Percentiles rank a stretch among this genome's conserved stretches.
Evolutionary conservation across 306 rosid species (phyloP).

Genomic region (Trifolium fragiferum): DNA sequence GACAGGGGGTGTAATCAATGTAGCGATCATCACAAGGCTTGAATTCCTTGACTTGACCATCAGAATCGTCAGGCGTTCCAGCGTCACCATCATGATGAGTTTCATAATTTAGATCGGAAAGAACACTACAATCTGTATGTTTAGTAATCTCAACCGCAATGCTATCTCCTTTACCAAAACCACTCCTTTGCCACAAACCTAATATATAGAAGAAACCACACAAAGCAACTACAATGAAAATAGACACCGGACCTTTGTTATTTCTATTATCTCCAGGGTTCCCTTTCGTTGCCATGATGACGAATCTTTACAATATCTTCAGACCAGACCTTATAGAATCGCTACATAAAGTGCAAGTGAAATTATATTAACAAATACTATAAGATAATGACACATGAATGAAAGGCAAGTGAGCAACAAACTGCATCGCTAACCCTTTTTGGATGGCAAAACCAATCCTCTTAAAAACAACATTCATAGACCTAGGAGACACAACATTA

Average conservation of each 20-base stretch:
- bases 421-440: too few species aligned
- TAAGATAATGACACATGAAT: too few species aligned
- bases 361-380: background rate
- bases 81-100: slow-evolving; percentile 64
- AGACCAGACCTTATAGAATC: slow-evolving; percentile 14
- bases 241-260: slow-evolving; percentile 51
- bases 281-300: slow-evolving; percentile 78
- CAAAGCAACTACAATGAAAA: slow-evolving; percentile 65
- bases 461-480: too few species aligned
- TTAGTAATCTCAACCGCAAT: slow-evolving; percentile 75
- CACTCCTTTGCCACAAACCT: slow-evolving; percentile 91
- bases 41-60: slow-evolving; percentile 50
- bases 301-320: slow-evolving; percentile 38
- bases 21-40: slow-evolving; percentile 57
- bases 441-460: too few species aligned
- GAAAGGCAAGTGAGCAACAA: too few species aligned
- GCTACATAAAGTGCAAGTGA: slow-evolving; percentile 25
- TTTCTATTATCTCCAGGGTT: slow-evolving; percentile 66
- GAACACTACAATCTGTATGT: slow-evolving; percentile 74
- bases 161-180: slow-evolving; percentile 88
- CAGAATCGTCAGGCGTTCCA: slow-evolving; percentile 45
- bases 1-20: slow-evolving; percentile 83
- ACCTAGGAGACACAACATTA: too few species aligned
- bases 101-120: slow-evolving; percentile 68
- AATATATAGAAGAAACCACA: slow-evolving; percentile 82